Base-by-base conservation (phyloP, 495 filamentous ascomycete species). In the Sphaerosporella brunnea region DNA sequence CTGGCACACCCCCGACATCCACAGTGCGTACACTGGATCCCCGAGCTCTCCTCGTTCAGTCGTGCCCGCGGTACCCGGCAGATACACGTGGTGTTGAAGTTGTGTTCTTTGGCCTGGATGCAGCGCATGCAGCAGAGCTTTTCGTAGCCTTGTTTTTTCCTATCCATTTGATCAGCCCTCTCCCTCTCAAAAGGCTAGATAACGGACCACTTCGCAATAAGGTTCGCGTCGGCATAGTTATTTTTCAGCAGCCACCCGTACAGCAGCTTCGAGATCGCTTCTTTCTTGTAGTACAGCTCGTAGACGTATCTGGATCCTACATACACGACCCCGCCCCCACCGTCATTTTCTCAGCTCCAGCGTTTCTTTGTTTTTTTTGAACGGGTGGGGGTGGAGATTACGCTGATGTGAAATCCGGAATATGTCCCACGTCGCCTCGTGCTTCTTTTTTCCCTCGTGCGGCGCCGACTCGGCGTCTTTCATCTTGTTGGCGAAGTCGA, bases 201-300 rank as follows among this genome's bases (percentile, higher is more conserved):
- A 32, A 4, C 18, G 23, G 40, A 58, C 90, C 90, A 99, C 67
- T 99, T 96, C 13, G 90, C 90, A 59, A 99, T 96, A 52, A 99
- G 67, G 63, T 80, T 87, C 16, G 81, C 74, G 68, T 99, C 90
- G 8, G 84, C 90, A 63, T 99, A 96, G 39, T 78, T 78, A 63
- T 95, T 93, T 73, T 99, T 99, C 37, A 96, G 70, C 55, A 96
- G 68, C 80, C 82, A 99, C 51, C 94, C 88, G 63, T 99, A 99
- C 11, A 96, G 70, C 62, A 74, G 69, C 64, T 82, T 85, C 50
- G 73, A 79, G 65, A 99, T 95, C 37, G 87, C 86, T 64, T 93
- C 83, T 66, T 93, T 93, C 62, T 92, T 80, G 65, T 96, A 97
- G 68, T 96, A 97, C 20, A 97, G 73, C 57, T 96, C 92, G 64